A percentile compares a stretch with the other conserved stretches of the same genome.
phyloP scores from a whole-genome alignment of 2,329 filamentous ascomycete genomes.

The Neopestalotiopsis clavispora region DNA sequence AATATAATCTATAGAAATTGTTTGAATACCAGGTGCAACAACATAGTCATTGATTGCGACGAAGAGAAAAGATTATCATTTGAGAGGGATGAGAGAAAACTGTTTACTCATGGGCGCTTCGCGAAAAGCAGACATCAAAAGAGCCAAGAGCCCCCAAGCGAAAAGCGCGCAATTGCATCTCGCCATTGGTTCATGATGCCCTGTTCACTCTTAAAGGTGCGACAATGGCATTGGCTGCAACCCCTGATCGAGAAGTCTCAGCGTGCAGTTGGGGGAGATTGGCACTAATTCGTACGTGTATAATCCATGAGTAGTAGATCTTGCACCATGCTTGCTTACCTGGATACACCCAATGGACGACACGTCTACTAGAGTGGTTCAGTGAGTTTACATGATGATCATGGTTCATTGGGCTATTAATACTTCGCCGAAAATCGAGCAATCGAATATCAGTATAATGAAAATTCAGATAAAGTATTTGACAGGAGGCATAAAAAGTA shows the following conservation, averaged over 20 bases:
- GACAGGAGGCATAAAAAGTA: not conserved
- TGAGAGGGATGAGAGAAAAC: no score
- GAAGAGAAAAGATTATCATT: no score
- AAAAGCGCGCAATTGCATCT: not conserved
- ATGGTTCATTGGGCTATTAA: no score
- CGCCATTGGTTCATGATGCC: not conserved
- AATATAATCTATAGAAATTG: not conserved
- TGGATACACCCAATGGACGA: no score
- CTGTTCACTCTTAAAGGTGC: not conserved
- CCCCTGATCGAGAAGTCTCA: not conserved
- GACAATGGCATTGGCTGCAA: not conserved
- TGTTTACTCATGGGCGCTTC: not conserved
- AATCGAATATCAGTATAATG: no score
- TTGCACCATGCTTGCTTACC: no score
- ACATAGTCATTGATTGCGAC: not conserved
- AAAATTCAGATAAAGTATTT: not conserved
- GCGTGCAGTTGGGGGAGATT: not conserved
- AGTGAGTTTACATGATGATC: no score
- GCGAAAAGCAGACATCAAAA: not conserved
- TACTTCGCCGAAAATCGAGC: no score
- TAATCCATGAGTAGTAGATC: no score
- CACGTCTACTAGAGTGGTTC: no score
- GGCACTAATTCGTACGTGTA: not conserved
- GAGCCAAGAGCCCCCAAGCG: not conserved
- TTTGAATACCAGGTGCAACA: not conserved